These are phyloP conservation scores for Gynandropsis gynandra DNA, from an alignment of 345 rosid genomes.

Conservation along the genomic window DNA sequence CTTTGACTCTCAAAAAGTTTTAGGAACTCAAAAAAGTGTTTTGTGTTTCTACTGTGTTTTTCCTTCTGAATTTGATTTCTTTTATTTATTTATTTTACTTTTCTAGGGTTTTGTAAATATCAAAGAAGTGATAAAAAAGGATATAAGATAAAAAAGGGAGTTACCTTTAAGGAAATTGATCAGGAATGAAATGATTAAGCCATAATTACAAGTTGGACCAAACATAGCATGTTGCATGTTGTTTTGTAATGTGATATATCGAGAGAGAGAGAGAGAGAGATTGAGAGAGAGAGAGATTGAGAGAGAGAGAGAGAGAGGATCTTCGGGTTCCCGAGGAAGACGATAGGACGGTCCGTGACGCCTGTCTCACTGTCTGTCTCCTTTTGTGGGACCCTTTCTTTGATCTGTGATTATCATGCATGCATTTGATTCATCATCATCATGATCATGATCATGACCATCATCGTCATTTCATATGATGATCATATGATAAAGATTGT, in stretches of 20 bases:
- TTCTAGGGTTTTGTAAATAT: slow-evolving; percentile 11
- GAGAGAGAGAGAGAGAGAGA: slow-evolving; percentile 29
- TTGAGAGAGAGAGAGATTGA: slow-evolving; percentile 33
- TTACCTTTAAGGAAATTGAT: slow-evolving; percentile 35
- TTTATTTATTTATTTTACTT: too few species aligned
- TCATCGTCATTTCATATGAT: slow-evolving; percentile 2
- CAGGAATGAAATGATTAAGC: slow-evolving; percentile 43
- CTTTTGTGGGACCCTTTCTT: slow-evolving; percentile 22
- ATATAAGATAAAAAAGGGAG: slow-evolving; percentile 19
- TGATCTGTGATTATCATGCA: slow-evolving; percentile 30
- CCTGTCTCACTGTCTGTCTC: slow-evolving; percentile 33
- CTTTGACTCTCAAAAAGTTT: slow-evolving; percentile 35
- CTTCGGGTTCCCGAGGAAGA: slow-evolving; percentile 38
- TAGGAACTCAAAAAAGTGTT: slow-evolving; percentile 32
- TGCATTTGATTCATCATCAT: slow-evolving; percentile 21
- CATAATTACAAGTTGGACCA: slow-evolving; percentile 40
- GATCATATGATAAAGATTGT: neutral
- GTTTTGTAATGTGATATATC: slow-evolving; percentile 5
- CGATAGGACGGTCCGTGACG: slow-evolving; percentile 65
- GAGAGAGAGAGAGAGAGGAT: slow-evolving; percentile 26
- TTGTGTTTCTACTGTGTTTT: slow-evolving; percentile 11
- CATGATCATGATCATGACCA: slow-evolving; percentile 6
- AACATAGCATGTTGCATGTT: slow-evolving; percentile 26
- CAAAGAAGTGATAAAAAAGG: slow-evolving; percentile 17
- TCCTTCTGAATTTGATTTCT: too few species aligned